phyloP scores from a whole-genome alignment of 805 yeast species.

The Suhomyces xylopsoci region DNA sequence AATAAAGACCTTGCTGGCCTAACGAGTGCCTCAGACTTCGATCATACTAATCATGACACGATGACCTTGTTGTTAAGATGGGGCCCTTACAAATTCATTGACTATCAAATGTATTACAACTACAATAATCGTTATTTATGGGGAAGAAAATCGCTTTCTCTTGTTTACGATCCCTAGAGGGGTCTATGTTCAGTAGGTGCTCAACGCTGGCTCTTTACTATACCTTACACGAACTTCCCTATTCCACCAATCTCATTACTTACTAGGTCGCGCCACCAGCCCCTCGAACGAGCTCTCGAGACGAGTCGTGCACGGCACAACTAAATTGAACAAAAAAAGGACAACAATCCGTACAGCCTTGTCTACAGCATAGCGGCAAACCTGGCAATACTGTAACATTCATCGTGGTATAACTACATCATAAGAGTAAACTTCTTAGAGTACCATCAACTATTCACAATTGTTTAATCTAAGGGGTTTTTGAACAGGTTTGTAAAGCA shows the following conservation, averaged over 20 bases:
- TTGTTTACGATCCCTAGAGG: neutral
- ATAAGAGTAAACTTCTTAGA: neutral
- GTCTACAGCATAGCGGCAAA: neutral
- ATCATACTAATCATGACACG: neutral
- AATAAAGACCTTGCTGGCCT: neutral
- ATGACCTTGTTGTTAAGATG: neutral
- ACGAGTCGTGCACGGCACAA: slow-evolving; percentile 3
- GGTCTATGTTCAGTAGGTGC: neutral
- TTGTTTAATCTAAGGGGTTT: neutral
- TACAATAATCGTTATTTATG: neutral
- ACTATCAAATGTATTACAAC: neutral
- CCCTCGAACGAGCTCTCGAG: neutral
- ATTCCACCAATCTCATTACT: neutral
- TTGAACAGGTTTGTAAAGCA: neutral
- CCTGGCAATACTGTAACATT: neutral
- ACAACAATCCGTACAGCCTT: slow-evolving; percentile 5
- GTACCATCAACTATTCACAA: neutral
- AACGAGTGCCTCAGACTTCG: neutral
- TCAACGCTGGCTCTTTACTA: neutral
- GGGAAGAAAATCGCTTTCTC: neutral
- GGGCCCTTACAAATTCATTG: neutral
- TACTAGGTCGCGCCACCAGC: neutral
- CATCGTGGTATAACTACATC: neutral
- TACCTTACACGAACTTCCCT: neutral
- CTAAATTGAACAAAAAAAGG: slow-evolving; percentile 4